These are phyloP conservation scores for Aspergillus fumigatus DNA, from an alignment of 2,329 filamentous ascomycete genomes.

Conservation along the genomic window DNA sequence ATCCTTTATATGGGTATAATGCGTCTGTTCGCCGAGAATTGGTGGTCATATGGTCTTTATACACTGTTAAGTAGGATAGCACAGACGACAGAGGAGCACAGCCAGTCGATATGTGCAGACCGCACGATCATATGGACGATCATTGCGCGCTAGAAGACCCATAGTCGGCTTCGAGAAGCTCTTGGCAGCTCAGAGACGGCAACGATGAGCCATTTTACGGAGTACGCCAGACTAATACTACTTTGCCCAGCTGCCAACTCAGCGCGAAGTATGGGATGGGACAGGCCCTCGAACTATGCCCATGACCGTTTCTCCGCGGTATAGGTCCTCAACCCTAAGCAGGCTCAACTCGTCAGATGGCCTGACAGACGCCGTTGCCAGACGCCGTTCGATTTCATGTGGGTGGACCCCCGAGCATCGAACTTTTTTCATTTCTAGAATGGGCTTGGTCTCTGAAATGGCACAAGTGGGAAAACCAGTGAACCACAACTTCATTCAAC, in stretches of 20 bases:
- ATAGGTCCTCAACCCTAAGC: neutral
- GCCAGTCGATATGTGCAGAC: neutral
- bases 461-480: neutral
- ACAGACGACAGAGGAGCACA: neutral
- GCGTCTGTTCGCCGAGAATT: neutral
- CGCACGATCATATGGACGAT: neutral
- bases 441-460: neutral
- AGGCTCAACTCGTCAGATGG: neutral
- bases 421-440: neutral
- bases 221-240: no score
- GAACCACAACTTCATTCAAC: neutral
- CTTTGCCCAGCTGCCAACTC: no score
- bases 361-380: no score
- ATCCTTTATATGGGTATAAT: neutral
- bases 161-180: constrained; percentile 11
- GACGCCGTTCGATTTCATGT: neutral
- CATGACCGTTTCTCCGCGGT: neutral
- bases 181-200: constrained; percentile 6
- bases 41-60: neutral
- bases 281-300: neutral
- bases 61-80: neutral
- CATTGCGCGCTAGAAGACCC: constrained; percentile 8
- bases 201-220: neutral
- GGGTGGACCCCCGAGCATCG: neutral
- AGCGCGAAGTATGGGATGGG: neutral